Evolutionary conservation across 1,139 yeast genomes (phyloP), one percentile per base, ranked within the genome.

Genomic region (Pichia sp.): DNA sequence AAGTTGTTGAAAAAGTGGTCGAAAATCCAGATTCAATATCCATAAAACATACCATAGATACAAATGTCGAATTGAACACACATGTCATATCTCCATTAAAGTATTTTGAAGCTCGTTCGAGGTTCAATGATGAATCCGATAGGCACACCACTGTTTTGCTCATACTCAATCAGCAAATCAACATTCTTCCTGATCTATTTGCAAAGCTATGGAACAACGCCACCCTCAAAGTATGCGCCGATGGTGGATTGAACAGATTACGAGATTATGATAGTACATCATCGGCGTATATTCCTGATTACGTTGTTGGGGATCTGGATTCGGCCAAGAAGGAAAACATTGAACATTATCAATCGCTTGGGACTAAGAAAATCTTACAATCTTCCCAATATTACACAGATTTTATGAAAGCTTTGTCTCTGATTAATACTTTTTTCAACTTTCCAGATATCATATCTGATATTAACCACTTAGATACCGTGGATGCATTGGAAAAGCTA

Each of bases 231-330:
- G 77, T 90, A 0, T 90, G 97, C 68, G 97, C 96, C 1, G 99
- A 93, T 70, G 99, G 97, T 5, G 98, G 96, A 0, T 95, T 97
- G 2, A 88, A 90, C 63, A 70, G 81, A 52, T 72, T 92, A 32
- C 80, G 73, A 61, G 78, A 81, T 5, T 79, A 70, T 59, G 76
- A 81, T 52, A 58, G 61, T 1, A 3, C 42, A 49, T 32, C 36
- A 32, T 76, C 71, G 60, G 16, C 16, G 42, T 38, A 34, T 11
- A 63, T 84, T 3, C 98, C 98, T 0, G 79, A 87, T 52, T 85
- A 76, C 60, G 81, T 92, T 8, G 79, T 86, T 8, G 99, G 99
- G 0, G 99, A 93, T 68, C 75, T 89, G 58, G 99, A 93, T 70
- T 90, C 97, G 0, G 62, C 90, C 8, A 63, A 75, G 3, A 69